A percentile compares a stretch with the other conserved stretches of the same genome.
These are phyloP conservation scores for Aristolochia contorta DNA, from an alignment of 164 flowering plant genomes.

Conservation along the genomic window DNA sequence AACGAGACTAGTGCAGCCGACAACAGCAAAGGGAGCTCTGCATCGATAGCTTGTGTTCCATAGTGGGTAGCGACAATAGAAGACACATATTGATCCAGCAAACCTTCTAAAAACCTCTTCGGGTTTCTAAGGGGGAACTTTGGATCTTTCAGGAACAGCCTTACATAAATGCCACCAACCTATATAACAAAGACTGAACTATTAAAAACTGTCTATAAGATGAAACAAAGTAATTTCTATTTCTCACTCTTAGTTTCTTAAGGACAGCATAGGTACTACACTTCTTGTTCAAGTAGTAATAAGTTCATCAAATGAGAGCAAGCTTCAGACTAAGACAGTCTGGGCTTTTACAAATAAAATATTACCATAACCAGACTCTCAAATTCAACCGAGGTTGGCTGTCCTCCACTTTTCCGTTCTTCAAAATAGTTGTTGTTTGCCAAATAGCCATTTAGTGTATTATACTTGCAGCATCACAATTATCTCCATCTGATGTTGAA, in stretches of 20 bases:
- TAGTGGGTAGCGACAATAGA: constrained; percentile 91
- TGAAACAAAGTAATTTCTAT: neutral
- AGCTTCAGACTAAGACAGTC: no score
- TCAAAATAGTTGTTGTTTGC: no score
- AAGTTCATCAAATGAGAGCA: no score
- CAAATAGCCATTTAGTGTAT: no score
- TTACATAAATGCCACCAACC: constrained; percentile 99
- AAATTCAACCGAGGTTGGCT: no score
- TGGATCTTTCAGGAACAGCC: constrained; percentile 94
- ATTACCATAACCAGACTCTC: no score
- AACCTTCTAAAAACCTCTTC: constrained; percentile 94
- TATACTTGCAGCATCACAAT: no score
- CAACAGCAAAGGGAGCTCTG: constrained; percentile 87
- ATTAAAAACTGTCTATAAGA: neutral
- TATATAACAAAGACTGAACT: constrained; percentile 17
- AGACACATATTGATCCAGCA: constrained; percentile 88
- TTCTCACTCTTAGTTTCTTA: neutral
- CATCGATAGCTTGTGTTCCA: constrained; percentile 62
- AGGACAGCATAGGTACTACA: no score
- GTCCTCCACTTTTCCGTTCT: no score
- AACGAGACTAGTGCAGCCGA: constrained; percentile 95
- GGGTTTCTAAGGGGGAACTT: constrained; percentile 98
- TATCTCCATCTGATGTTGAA: no score
- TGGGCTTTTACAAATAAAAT: no score
- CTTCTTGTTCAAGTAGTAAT: no score